Percentiles rank a stretch among this genome's conserved stretches.
Evolutionary conservation across 805 yeast genomes (phyloP).

Genomic region (Hagleromyces aurorensis): DNA sequence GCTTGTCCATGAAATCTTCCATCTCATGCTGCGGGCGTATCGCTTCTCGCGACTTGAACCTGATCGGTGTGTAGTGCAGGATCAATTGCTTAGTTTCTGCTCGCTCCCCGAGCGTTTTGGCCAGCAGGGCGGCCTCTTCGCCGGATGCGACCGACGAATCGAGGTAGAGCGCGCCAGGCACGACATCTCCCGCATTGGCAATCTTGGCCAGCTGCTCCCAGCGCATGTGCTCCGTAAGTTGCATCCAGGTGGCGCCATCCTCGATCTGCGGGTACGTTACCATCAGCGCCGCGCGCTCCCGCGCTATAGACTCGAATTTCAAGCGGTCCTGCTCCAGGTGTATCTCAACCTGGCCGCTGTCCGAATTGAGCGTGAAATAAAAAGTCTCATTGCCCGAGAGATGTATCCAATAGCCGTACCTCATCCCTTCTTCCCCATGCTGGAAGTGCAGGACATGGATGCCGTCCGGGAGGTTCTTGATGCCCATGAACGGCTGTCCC

Average conservation of each 20-base stretch:
- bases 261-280: slow-evolving; percentile 19
- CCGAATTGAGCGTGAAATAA: slow-evolving; percentile 13
- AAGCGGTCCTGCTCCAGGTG: slow-evolving; percentile 7
- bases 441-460: slow-evolving; percentile 25
- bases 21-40: slow-evolving; percentile 36
- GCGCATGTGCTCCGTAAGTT: slow-evolving; percentile 9
- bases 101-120: slow-evolving; percentile 8
- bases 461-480: slow-evolving; percentile 20
- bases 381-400: slow-evolving; percentile 2
- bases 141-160: slow-evolving; percentile 26
- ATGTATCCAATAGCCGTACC: slow-evolving; percentile 30
- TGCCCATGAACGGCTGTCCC: slow-evolving; percentile 21
- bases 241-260: slow-evolving; percentile 16
- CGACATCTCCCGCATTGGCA: no score
- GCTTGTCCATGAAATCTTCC: slow-evolving; percentile 47
- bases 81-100: slow-evolving; percentile 4
- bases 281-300: slow-evolving; percentile 10
- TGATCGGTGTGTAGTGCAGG: slow-evolving; percentile 18
- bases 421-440: slow-evolving; percentile 9
- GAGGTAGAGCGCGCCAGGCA: slow-evolving; percentile 13
- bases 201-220: slow-evolving; percentile 12
- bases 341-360: slow-evolving; percentile 13
- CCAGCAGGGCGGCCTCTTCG: slow-evolving; percentile 19
- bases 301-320: slow-evolving; percentile 9
- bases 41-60: slow-evolving; percentile 27